Evolutionary conservation across 208 protist species (phyloP), one percentile per base, ranked within the genome.

Genomic region (Leishmania braziliensis): DNA sequence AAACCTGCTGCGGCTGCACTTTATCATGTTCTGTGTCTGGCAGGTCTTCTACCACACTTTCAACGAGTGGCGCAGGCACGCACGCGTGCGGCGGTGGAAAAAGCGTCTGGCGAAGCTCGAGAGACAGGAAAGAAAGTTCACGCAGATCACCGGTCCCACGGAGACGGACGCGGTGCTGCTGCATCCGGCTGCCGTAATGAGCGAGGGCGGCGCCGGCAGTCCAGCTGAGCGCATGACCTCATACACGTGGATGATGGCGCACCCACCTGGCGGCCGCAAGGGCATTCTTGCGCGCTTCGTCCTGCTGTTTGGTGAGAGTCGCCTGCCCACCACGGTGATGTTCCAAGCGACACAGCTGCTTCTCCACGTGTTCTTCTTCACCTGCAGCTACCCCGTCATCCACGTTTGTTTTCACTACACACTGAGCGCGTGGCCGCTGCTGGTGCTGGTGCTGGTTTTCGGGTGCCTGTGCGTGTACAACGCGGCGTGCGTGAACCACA

Each of bases 211-310:
- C 29, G 76, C 60, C 3, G 86, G 82, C 36, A 83, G 89, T 79
- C 89, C 88, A 12, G 76, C 85, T 3, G 78, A 90, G 33, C 87
- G 88, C 54, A 88, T 91, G 78, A 93, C 88, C 43, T 89, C 91
- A 29, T 93, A 93, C 82, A 89, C 85, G 56, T 95, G 90, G 89
- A 92, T 95, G 90, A 90, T 95, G 85, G 84, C 88, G 75, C 79
- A 91, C 74, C 92, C 92, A 23, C 92, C 90, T 0, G 83, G 86
- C 26, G 92, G 90, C 6, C 86, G 87, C 63, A 84, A 89, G 8
- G 87, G 90, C n/a, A 26, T 88, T 16, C 89, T 88, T 26, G 90
- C 90, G 63, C 82, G 87, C 33, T 90, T 95, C 63, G 85, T 89
- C 39, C 80, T 84, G 5, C 84, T 89, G 58, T 86, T 93, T 46